Evolutionary conservation across 2,329 filamentous ascomycete genomes (phyloP).

Genomic region (Paecilomyces fulvus): DNA sequence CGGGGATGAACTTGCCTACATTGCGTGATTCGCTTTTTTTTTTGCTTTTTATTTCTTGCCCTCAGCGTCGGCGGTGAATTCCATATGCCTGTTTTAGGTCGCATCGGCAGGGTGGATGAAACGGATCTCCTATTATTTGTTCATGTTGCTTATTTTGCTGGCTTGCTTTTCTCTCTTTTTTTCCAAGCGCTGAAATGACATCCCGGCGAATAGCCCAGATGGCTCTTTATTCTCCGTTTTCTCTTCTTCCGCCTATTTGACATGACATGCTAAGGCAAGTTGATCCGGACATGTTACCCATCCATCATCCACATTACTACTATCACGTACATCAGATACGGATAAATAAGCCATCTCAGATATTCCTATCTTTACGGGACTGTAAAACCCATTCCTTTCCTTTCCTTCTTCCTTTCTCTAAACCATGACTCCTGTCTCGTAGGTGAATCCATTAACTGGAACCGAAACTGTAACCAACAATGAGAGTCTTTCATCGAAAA

Average conservation of each 20-base stretch:
- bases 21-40: constrained; percentile 57
- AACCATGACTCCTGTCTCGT: too few species aligned
- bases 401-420: too few species aligned
- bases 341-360: background rate
- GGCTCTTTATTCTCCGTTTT: background rate
- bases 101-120: background rate
- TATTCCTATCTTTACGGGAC: background rate
- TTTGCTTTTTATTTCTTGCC: background rate
- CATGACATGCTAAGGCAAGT: background rate
- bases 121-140: background rate
- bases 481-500: too few species aligned
- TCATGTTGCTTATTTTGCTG: background rate
- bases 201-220: background rate
- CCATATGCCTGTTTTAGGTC: background rate
- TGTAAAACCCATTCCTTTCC: too few species aligned
- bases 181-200: background rate
- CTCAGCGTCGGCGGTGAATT: background rate
- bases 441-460: too few species aligned
- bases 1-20: constrained; percentile 87
- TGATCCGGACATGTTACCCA: background rate
- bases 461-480: too few species aligned
- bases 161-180: background rate
- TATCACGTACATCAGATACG: background rate
- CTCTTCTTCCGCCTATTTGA: background rate
- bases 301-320: background rate